Evolutionary conservation across 2,329 filamentous ascomycete species (phyloP).

Genomic region (Furcasterigmium sp.): DNA sequence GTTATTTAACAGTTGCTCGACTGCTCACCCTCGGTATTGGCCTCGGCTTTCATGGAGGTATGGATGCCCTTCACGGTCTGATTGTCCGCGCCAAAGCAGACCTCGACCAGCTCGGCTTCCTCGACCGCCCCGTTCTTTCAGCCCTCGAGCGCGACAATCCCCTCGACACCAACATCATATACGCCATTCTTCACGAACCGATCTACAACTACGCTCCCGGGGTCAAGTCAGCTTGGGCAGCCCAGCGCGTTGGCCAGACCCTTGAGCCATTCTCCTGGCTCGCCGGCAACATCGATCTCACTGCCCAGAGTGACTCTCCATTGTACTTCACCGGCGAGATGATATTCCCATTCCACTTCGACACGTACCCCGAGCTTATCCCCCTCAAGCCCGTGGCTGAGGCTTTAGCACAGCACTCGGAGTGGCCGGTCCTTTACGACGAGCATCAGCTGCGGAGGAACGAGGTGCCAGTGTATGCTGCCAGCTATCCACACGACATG

Average conservation of each 20-base stretch:
- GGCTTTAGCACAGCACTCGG: constrained; percentile 58
- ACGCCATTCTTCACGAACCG: constrained; percentile 81
- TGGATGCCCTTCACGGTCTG: constrained; percentile 69
- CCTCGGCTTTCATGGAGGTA: constrained; percentile 74
- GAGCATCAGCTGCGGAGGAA: constrained; percentile 68
- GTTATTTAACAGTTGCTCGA: constrained; percentile 64
- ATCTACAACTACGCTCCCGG: constrained; percentile 72
- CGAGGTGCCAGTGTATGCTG: constrained; percentile 79
- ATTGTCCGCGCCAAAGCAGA: constrained; percentile 68
- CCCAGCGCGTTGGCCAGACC: constrained; percentile 54
- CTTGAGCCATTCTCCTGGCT: constrained; percentile 49
- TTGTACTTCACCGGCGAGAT: constrained; percentile 89
- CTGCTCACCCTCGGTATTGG: constrained; percentile 73
- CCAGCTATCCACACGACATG: constrained; percentile 83
- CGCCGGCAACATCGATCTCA: constrained; percentile 28
- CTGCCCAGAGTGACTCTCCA: constrained; percentile 33
- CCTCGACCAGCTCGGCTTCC: constrained; percentile 67
- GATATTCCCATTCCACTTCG: constrained; percentile 82
- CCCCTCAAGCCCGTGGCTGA: constrained; percentile 64
- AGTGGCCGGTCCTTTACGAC: constrained; percentile 78
- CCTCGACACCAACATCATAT: constrained; percentile 76
- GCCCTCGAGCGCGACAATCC: constrained; percentile 61
- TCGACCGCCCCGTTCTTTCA: constrained; percentile 67
- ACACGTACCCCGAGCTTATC: constrained; percentile 71
- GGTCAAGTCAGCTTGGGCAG: constrained; percentile 68